A percentile compares a stretch with the other conserved stretches of the same genome.
Evolutionary conservation across 495 filamentous ascomycete genomes (phyloP).

Genomic region (Stereocaulon alpinum): DNA sequence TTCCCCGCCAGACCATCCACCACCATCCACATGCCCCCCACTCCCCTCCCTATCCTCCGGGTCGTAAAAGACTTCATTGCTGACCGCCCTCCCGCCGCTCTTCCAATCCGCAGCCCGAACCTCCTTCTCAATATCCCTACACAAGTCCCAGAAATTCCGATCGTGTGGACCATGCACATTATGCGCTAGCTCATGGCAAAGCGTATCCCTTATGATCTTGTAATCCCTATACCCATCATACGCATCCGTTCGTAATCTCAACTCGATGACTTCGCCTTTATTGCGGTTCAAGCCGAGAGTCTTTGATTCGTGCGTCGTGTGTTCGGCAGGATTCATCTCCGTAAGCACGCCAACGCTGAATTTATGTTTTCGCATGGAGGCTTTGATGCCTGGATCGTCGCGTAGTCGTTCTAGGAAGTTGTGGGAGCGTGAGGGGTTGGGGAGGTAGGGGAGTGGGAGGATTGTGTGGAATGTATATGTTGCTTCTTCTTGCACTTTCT

Average conservation of each 20-base stretch:
- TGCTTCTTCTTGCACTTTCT: slow-evolving; percentile 43
- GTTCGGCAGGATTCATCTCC: slow-evolving; percentile 83
- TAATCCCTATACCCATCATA: slow-evolving; percentile 94
- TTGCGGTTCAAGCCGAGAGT: slow-evolving; percentile 86
- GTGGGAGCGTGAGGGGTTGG: slow-evolving; percentile 53
- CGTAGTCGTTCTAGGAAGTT: slow-evolving; percentile 68
- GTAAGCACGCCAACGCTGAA: slow-evolving; percentile 83
- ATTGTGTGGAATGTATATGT: slow-evolving; percentile 75
- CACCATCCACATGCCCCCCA: slow-evolving; percentile 58
- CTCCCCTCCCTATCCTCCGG: slow-evolving; percentile 45
- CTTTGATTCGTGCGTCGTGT: slow-evolving; percentile 70
- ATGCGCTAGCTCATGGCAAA: slow-evolving; percentile 93
- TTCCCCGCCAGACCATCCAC: slow-evolving; percentile 79
- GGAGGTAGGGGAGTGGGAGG: slow-evolving; percentile 69
- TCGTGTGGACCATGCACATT: slow-evolving; percentile 81
- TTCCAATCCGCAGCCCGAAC: slow-evolving; percentile 71
- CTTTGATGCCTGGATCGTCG: slow-evolving; percentile 74
- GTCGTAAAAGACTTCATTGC: slow-evolving; percentile 60
- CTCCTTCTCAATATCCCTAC: slow-evolving; percentile 74
- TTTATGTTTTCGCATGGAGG: slow-evolving; percentile 69
- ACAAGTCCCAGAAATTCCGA: slow-evolving; percentile 78
- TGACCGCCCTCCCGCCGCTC: slow-evolving; percentile 52
- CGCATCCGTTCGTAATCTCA: slow-evolving; percentile 80
- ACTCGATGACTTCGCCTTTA: slow-evolving; percentile 79
- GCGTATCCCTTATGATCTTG: slow-evolving; percentile 74